Evolutionary conservation across 2,329 filamentous ascomycete genomes (phyloP), one percentile per base, ranked within the genome.

Genomic region (Cordyceps cicadae): DNA sequence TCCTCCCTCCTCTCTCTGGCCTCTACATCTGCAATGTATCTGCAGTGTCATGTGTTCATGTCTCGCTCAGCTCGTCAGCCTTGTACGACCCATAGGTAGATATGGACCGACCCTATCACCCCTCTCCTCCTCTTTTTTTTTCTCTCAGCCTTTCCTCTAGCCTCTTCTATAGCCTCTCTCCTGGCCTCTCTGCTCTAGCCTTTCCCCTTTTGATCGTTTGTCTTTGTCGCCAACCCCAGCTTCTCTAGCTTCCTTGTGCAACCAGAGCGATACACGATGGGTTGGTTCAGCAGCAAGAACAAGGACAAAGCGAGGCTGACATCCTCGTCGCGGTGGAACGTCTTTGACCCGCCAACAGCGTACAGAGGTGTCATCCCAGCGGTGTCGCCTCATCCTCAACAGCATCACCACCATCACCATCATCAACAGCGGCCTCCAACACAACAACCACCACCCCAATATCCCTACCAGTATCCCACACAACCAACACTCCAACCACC

Each of bases 291-390:
- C 53, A 26, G 51, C 29, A 48, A 53, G 46, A 56, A 46, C 59
- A 26, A 45, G 19, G 39, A 54, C 3, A 54, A 48, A 19, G 41
- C 51, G 3, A 56, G 54, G 34, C 14, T n/a, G 9, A 11, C 24
- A 8, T 15, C 26, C 17, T 54, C 52, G 12, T 21, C 52, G 2
- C 37, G 45, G 14, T 61, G 59, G 46, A 61, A 61, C 43, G 14
- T 61, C 17, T 43, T 45, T 17, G 59, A 61, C 26, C 62, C 63
- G 8, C 66, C 66, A 7, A 62, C 59, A 19, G 46, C 63, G 15
- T 52, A 58, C 43, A 34, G 61, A 65, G 0, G 65, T 67, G 60
- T 58, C 41, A 51, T 15, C 11, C n/a, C 50, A 9, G 7, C n/a
- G 39, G 29, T 26, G 5, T 45, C 57, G 14, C 50, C 52, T 29